phyloP scores from a whole-genome alignment of 495 filamentous ascomycete species.

The Paragyromitra xinjiangensis region DNA sequence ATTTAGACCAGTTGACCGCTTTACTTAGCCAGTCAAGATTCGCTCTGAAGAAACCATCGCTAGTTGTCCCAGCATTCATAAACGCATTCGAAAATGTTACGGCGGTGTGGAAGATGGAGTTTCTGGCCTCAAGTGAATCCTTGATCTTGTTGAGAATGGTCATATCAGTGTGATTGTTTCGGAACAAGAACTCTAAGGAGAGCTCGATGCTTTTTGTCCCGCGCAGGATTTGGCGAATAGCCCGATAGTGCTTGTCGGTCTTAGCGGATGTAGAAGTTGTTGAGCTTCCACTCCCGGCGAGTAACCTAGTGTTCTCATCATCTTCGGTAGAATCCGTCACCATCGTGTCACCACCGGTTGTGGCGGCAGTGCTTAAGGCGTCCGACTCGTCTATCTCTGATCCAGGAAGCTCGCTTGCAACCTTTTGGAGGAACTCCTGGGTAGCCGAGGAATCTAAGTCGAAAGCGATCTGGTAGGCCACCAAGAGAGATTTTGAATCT shows the following conservation, averaged over 20 bases:
- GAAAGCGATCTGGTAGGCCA: slow-evolving; percentile 97
- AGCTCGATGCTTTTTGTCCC: slow-evolving; percentile 92
- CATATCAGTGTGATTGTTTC: slow-evolving; percentile 87
- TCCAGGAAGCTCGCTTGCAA: slow-evolving; percentile 70
- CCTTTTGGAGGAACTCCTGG: slow-evolving; percentile 92
- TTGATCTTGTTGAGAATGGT: slow-evolving; percentile 93
- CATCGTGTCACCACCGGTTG: slow-evolving; percentile 62
- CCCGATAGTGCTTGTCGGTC: slow-evolving; percentile 71
- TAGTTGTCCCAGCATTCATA: slow-evolving; percentile 99
- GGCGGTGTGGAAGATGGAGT: slow-evolving; percentile 97
- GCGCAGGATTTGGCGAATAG: slow-evolving; percentile 84
- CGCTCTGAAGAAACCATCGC: slow-evolving; percentile 96
- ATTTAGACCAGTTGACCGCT: slow-evolving; percentile 99
- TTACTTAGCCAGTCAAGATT: slow-evolving; percentile 98
- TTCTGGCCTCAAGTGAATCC: slow-evolving; percentile 91
- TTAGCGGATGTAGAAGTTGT: slow-evolving; percentile 59
- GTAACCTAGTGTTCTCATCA: slow-evolving; percentile 52
- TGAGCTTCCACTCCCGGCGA: slow-evolving; percentile 51
- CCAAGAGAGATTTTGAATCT: slow-evolving; percentile 76
- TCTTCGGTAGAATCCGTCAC: slow-evolving; percentile 60
- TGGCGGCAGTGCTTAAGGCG: slow-evolving; percentile 57
- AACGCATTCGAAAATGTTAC: slow-evolving; percentile 98
- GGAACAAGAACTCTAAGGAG: slow-evolving; percentile 93
- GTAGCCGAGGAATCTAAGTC: slow-evolving; percentile 98
- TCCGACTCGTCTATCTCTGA: slow-evolving; percentile 63